Conservation (phyloP, 768 basidiomycete genomes). For the Cystoderma amianthinum region DNA sequence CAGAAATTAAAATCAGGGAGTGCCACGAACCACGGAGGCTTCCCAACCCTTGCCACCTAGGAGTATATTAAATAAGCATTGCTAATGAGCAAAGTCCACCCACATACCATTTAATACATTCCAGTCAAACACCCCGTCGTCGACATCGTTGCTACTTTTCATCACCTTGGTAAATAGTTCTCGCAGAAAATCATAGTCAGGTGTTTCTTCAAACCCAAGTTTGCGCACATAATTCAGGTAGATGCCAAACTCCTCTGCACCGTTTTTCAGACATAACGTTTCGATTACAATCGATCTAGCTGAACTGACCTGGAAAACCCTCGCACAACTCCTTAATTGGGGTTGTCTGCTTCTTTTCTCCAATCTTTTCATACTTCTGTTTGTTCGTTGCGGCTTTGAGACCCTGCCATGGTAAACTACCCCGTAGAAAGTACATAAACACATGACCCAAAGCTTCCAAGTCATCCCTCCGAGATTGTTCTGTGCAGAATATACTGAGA, state of each 20-base stretch:
- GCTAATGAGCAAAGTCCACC: no score
- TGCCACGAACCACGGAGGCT: conserved; percentile 54
- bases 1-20: not conserved
- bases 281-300: not conserved
- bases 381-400: conserved; percentile 99
- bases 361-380: conserved; percentile 99
- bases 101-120: conserved; percentile 76
- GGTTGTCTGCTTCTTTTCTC: conserved; percentile 99
- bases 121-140: conserved; percentile 97
- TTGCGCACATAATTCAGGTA: conserved; percentile 99
- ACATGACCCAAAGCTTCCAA: conserved; percentile 99
- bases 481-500: conserved; percentile 24
- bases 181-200: conserved; percentile 96
- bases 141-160: conserved; percentile 84
- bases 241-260: conserved; percentile 92
- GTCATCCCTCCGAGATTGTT: conserved; percentile 93
- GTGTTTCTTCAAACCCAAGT: conserved; percentile 97
- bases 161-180: conserved; percentile 93
- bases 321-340: conserved; percentile 96
- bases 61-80: conserved; percentile 4
- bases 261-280: not conserved
- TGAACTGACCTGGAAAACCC: conserved; percentile 73
- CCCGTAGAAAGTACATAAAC: conserved; percentile 99
- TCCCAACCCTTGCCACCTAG: conserved; percentile 94
- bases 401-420: conserved; percentile 97